Percentiles rank a stretch among this genome's conserved stretches.
Conservation (phyloP, 2,329 filamentous ascomycete species). For the Grosmannia penicillata region DNA sequence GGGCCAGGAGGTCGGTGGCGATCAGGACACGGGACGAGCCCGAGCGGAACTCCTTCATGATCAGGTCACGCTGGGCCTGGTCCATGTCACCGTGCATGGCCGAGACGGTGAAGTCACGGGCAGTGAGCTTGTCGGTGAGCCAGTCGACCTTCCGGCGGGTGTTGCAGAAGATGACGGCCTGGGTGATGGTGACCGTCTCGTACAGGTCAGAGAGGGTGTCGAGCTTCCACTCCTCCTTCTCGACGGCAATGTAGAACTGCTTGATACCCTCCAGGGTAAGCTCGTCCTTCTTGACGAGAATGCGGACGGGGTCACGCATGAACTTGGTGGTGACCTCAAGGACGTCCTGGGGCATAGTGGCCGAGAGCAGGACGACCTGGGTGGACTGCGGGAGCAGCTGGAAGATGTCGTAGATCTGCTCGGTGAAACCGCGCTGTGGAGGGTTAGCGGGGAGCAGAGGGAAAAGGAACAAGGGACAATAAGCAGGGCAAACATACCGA, state of each 20-base stretch:
- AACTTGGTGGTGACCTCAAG: slow-evolving; percentile 99
- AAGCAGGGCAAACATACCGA: slow-evolving; percentile 41
- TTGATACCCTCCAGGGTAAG: slow-evolving; percentile 99
- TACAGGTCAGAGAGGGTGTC: slow-evolving; percentile 98
- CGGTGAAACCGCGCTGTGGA: slow-evolving; percentile 81
- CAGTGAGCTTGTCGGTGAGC: slow-evolving; percentile 98
- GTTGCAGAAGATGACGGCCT: slow-evolving; percentile 99
- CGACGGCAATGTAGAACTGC: slow-evolving; percentile 99
- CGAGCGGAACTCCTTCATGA: slow-evolving; percentile 99
- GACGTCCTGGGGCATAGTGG: slow-evolving; percentile 98
- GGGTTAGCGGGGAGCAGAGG: slow-evolving; percentile 17
- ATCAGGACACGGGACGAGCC: slow-evolving; percentile 97
- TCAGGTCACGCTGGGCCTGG: slow-evolving; percentile 91
- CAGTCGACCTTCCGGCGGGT: slow-evolving; percentile 99
- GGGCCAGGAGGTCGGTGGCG: slow-evolving; percentile 90
- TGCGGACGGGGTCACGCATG: slow-evolving; percentile 98
- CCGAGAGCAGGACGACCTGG: slow-evolving; percentile 94
- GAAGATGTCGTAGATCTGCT: slow-evolving; percentile 99
- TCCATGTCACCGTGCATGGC: slow-evolving; percentile 99
- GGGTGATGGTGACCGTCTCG: slow-evolving; percentile 98
- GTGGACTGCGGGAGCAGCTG: slow-evolving; percentile 95
- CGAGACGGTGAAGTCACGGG: slow-evolving; percentile 97
- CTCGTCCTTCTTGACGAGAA: slow-evolving; percentile 99
- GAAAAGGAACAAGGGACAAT: background rate
- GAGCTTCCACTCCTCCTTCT: slow-evolving; percentile 99